A percentile compares a stretch with the other conserved stretches of the same genome.
Evolutionary conservation across 2,329 filamentous ascomycete genomes (phyloP).

Genomic region (Colletotrichum scovillei): DNA sequence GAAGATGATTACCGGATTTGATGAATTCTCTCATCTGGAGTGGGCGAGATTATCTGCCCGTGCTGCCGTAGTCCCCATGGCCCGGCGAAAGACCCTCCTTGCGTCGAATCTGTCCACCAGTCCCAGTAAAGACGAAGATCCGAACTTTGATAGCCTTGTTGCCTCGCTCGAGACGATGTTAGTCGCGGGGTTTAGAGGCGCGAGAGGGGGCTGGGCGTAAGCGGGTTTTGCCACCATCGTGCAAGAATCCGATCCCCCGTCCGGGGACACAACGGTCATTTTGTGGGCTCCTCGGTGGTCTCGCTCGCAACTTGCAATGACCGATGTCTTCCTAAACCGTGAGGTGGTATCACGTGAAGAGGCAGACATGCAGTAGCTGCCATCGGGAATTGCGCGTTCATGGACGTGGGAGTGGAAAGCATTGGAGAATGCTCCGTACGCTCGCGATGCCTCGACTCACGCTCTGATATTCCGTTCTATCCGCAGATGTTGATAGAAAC

Average conservation of each 20-base stretch:
- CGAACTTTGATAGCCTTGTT: not conserved
- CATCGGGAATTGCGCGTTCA: conserved; percentile 7
- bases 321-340: no score
- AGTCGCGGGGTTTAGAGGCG: not conserved
- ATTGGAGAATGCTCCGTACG: not conserved
- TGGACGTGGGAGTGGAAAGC: not conserved
- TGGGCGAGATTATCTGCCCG: not conserved
- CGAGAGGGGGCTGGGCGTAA: not conserved
- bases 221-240: conserved; percentile 20
- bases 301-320: no score
- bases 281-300: conserved; percentile 1
- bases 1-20: not conserved
- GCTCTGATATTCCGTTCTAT: not conserved
- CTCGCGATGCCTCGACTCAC: not conserved
- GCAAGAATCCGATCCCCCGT: conserved; percentile 13
- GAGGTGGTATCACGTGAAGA: not conserved
- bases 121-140: not conserved
- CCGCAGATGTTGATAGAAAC: not conserved
- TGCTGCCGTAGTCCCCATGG: not conserved
- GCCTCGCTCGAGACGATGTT: not conserved
- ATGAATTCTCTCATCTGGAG: not conserved
- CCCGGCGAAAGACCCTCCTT: conserved; percentile 6
- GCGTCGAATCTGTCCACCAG: not conserved
- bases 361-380: not conserved
- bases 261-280: conserved; percentile 4